These are phyloP conservation scores for Infundibulicybe gibba DNA, from an alignment of 768 basidiomycete genomes.

Conservation along the genomic window DNA sequence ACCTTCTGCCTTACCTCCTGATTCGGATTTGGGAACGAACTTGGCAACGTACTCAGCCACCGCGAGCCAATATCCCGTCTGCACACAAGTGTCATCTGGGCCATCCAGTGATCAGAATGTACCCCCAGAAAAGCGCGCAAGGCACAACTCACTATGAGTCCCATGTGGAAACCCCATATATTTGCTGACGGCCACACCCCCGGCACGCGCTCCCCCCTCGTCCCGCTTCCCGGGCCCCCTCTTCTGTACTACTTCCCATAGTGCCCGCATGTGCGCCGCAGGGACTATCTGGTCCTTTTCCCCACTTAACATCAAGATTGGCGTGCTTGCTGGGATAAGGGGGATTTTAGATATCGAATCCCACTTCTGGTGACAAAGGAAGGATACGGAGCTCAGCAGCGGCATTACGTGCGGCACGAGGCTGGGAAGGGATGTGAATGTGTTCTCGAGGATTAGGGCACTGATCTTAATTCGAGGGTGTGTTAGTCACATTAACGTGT, in stretches of 20 bases:
- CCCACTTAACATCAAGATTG: slow-evolving; percentile 84
- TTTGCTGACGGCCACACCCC: slow-evolving; percentile 49
- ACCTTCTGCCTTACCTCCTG: no score
- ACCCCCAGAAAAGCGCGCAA: not conserved
- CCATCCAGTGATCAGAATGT: slow-evolving; percentile 4
- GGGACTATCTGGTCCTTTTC: slow-evolving; percentile 70
- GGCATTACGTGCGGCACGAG: slow-evolving; percentile 84
- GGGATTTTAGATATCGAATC: slow-evolving; percentile 59
- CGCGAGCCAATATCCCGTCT: slow-evolving; percentile 52
- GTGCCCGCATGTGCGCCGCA: slow-evolving; percentile 67
- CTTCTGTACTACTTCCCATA: slow-evolving; percentile 62
- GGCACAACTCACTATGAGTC: slow-evolving; percentile 43
- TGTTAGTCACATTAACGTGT: not conserved
- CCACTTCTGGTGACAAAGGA: slow-evolving; percentile 88
- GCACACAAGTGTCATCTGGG: slow-evolving; percentile 53
- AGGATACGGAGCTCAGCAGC: slow-evolving; percentile 64
- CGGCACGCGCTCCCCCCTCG: slow-evolving; percentile 36
- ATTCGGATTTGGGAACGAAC: no score
- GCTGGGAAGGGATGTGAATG: slow-evolving; percentile 80
- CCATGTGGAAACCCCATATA: slow-evolving; percentile 55
- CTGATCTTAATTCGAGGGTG: slow-evolving; percentile 42
- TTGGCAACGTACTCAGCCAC: slow-evolving; percentile 44
- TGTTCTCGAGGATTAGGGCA: slow-evolving; percentile 89
- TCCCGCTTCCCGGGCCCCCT: slow-evolving; percentile 43
- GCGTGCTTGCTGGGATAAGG: slow-evolving; percentile 57